A percentile compares a stretch with the other conserved stretches of the same genome.
Evolutionary conservation across 805 yeast genomes (phyloP).

Genomic region (Nakazawaea ernobii): DNA sequence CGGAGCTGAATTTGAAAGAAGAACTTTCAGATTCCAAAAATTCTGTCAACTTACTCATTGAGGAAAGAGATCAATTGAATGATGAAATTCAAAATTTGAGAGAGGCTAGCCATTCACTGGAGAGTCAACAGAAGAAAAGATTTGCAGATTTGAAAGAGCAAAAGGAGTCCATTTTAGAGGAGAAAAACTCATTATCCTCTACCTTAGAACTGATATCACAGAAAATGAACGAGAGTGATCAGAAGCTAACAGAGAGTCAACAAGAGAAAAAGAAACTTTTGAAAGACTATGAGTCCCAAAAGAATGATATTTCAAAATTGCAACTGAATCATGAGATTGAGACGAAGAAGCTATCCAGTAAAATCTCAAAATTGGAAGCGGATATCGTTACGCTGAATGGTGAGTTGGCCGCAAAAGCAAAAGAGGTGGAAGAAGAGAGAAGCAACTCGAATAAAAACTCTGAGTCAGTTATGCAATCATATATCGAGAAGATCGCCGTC

Average conservation of each 20-base stretch:
- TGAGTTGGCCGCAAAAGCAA: slow-evolving; percentile 29
- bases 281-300: background rate
- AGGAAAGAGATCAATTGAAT: slow-evolving; percentile 10
- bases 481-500: slow-evolving; percentile 36
- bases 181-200: slow-evolving; percentile 26
- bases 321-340: slow-evolving; percentile 1
- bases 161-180: slow-evolving; percentile 22
- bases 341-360: background rate
- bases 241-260: slow-evolving; percentile 4
- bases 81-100: slow-evolving; percentile 3
- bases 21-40: slow-evolving; percentile 5
- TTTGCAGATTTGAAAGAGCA: slow-evolving; percentile 20
- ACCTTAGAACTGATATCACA: slow-evolving; percentile 27
- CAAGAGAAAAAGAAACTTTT: background rate
- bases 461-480: slow-evolving; percentile 42
- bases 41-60: slow-evolving; percentile 1
- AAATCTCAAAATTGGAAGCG: slow-evolving; percentile 20
- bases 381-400: slow-evolving; percentile 25
- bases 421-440: slow-evolving; percentile 48
- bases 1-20: background rate
- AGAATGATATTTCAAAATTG: slow-evolving; percentile 6
- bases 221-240: slow-evolving; percentile 19
- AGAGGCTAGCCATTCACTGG: slow-evolving; percentile 18
- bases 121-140: slow-evolving; percentile 21
- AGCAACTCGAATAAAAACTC: slow-evolving; percentile 41